phyloP scores from a whole-genome alignment of 2,329 filamentous ascomycete genomes.

The Cucurbitaria berberidis region DNA sequence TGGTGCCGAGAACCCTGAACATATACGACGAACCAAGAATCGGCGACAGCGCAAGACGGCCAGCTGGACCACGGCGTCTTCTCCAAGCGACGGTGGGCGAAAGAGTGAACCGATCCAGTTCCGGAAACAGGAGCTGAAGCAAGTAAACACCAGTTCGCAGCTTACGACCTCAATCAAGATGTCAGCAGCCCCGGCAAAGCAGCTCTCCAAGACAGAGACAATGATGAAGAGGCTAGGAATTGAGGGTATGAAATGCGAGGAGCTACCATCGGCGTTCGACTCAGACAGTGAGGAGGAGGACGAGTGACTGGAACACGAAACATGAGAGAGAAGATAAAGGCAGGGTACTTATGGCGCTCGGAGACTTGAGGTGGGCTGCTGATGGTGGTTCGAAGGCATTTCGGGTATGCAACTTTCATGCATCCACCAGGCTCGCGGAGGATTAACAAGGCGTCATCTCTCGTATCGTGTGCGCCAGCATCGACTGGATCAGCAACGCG shows the following conservation, averaged over 20 bases:
- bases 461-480: too few species aligned
- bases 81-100: conserved; percentile 1
- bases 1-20: background rate
- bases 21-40: conserved; percentile 3
- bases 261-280: conserved; percentile 31
- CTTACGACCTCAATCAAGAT: conserved; percentile 22
- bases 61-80: background rate
- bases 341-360: background rate
- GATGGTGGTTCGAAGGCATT: background rate
- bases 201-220: conserved; percentile 8
- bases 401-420: background rate
- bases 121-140: conserved; percentile 18
- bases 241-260: conserved; percentile 15
- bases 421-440: background rate
- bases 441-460: too few species aligned
- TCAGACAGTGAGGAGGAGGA: conserved; percentile 25
- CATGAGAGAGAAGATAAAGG: background rate
- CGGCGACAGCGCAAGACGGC: conserved; percentile 11
- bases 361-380: background rate
- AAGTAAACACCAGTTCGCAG: conserved; percentile 23
- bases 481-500: too few species aligned
- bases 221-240: conserved; percentile 11
- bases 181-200: conserved; percentile 6
- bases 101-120: conserved; percentile 19
- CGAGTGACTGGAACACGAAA: conserved; percentile 5